Conservation (phyloP, 2,329 filamentous ascomycete genomes). For the Thyridium curvatum region DNA sequence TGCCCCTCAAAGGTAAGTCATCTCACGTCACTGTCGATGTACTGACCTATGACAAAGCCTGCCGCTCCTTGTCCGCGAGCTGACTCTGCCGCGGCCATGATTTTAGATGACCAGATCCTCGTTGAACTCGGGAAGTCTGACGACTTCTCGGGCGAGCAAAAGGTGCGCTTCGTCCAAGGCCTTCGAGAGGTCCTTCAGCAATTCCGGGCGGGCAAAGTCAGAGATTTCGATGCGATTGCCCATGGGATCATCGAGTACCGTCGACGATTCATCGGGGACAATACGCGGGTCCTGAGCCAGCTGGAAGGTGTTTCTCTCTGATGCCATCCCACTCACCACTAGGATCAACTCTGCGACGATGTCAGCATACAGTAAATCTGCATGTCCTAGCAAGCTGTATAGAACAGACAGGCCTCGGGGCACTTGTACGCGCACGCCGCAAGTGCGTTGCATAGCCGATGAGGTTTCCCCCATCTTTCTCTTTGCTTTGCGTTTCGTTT, state of each 20-base stretch:
- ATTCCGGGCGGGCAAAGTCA: slow-evolving; percentile 52
- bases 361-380: too few relatives aligned
- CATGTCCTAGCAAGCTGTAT: too few relatives aligned
- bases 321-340: too few relatives aligned
- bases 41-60: slow-evolving; percentile 8
- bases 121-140: slow-evolving; percentile 63
- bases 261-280: slow-evolving; percentile 57
- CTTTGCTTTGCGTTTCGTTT: too few relatives aligned
- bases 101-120: slow-evolving; percentile 66
- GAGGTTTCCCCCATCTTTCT: too few relatives aligned
- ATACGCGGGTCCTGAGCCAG: slow-evolving; percentile 51
- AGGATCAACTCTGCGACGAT: too few relatives aligned
- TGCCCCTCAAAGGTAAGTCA: slow-evolving; percentile 69
- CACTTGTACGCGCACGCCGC: too few relatives aligned
- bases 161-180: slow-evolving; percentile 55
- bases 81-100: slow-evolving; percentile 33
- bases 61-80: slow-evolving; percentile 30
- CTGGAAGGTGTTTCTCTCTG: slow-evolving; percentile 36
- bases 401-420: too few relatives aligned
- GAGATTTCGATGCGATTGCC: slow-evolving; percentile 62
- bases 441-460: too few relatives aligned
- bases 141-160: slow-evolving; percentile 55
- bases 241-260: slow-evolving; percentile 62
- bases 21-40: slow-evolving; percentile 20
- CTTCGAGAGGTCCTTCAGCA: slow-evolving; percentile 55